phyloP scores from a whole-genome alignment of 345 rosid genomes.

The Barbarea vulgaris region DNA sequence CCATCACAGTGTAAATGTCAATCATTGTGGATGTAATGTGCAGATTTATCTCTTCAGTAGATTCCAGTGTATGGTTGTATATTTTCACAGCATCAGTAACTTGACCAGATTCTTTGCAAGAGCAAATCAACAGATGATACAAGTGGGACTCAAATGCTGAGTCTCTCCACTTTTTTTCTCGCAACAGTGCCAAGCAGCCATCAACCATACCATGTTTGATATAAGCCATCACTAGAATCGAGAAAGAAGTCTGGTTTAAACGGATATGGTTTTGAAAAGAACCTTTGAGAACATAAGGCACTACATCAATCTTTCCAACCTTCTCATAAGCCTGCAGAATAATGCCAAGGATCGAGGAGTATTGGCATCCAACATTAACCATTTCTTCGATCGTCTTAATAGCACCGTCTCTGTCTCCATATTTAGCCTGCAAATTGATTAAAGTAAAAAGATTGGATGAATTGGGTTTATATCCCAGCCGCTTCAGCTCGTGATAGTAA shows the following conservation, averaged over 20 bases:
- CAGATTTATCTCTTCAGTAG: slow-evolving; percentile 56
- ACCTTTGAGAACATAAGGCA: slow-evolving; percentile 66
- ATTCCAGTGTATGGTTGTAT: slow-evolving; percentile 50
- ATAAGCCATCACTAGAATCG: slow-evolving; percentile 80
- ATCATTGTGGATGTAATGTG: slow-evolving; percentile 83
- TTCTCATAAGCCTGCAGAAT: slow-evolving; percentile 75
- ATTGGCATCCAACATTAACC: slow-evolving; percentile 67
- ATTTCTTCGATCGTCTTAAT: slow-evolving; percentile 65
- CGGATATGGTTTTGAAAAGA: slow-evolving; percentile 65
- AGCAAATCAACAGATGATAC: slow-evolving; percentile 85
- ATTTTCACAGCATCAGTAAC: slow-evolving; percentile 67
- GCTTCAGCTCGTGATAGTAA: slow-evolving; percentile 66
- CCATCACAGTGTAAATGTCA: slow-evolving; percentile 60
- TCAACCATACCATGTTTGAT: slow-evolving; percentile 69
- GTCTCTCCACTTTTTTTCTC: slow-evolving; percentile 73
- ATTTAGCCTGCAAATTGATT: slow-evolving; percentile 70
- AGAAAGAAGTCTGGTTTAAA: slow-evolving; percentile 75
- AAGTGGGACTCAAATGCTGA: slow-evolving; percentile 71
- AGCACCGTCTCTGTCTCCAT: slow-evolving; percentile 71
- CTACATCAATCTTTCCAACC: slow-evolving; percentile 60
- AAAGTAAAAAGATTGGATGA: slow-evolving; percentile 81
- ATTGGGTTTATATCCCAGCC: slow-evolving; percentile 71
- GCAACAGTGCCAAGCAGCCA: slow-evolving; percentile 66
- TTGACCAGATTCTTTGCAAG: slow-evolving; percentile 74
- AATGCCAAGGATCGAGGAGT: slow-evolving; percentile 67